Evolutionary conservation across 2,329 filamentous ascomycete genomes (phyloP).

Genomic region (Ceratocystiopsis minuta): DNA sequence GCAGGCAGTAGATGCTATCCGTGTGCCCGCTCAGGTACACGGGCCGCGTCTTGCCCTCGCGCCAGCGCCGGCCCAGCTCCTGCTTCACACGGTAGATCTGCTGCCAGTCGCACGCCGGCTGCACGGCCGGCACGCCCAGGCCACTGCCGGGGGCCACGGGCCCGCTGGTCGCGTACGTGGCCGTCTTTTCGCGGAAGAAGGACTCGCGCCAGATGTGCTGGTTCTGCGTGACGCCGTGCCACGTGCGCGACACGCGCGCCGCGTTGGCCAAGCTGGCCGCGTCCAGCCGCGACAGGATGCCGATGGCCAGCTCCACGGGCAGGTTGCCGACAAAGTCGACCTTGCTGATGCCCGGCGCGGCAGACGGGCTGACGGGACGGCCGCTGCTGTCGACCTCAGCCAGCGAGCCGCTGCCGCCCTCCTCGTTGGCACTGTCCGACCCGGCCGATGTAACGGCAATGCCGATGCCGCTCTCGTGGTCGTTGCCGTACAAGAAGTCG

Average conservation of each 20-base stretch:
- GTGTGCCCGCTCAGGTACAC: slow-evolving; percentile 86
- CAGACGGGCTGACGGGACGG: too few species aligned
- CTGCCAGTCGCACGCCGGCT: slow-evolving; percentile 63
- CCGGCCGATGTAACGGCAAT: slow-evolving; percentile 32
- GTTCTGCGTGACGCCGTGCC: slow-evolving; percentile 29
- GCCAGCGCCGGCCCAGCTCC: slow-evolving; percentile 65
- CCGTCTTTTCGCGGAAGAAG: slow-evolving; percentile 41
- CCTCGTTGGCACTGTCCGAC: slow-evolving; percentile 12
- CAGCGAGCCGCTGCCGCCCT: slow-evolving; percentile 1
- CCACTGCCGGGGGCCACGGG: slow-evolving; percentile 35
- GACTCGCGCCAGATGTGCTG: slow-evolving; percentile 47
- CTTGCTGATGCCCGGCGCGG: slow-evolving; percentile 25
- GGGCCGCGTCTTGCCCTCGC: slow-evolving; percentile 55
- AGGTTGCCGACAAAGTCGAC: slow-evolving; percentile 40
- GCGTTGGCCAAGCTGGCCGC: slow-evolving; percentile 30
- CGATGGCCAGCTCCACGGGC: slow-evolving; percentile 39
- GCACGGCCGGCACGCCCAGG: slow-evolving; percentile 34
- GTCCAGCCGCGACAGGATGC: slow-evolving; percentile 39
- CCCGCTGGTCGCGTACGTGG: slow-evolving; percentile 38
- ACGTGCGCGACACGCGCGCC: slow-evolving; percentile 30
- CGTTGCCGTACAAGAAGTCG: slow-evolving; percentile 19
- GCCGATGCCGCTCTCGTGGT: slow-evolving; percentile 46
- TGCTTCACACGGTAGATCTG: slow-evolving; percentile 64
- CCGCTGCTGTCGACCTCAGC: not conserved
- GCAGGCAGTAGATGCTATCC: slow-evolving; percentile 93